phyloP scores from a whole-genome alignment of 768 basidiomycete species.

The Boletellus emodensis region DNA sequence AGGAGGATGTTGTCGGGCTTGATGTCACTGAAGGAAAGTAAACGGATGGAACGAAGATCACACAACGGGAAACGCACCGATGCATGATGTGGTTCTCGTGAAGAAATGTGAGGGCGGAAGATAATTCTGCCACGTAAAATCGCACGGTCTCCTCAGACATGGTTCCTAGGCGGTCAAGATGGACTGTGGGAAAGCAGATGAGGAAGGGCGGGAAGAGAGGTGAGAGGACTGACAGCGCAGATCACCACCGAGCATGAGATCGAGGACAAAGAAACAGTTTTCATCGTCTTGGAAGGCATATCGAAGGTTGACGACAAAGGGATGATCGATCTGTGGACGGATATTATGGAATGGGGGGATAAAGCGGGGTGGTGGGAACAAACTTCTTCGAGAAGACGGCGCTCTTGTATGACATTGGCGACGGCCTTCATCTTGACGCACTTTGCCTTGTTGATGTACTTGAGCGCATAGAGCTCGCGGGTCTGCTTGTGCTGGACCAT shows the following conservation, averaged over 20 bases:
- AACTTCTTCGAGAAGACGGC: conserved; percentile 93
- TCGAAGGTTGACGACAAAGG: conserved; percentile 90
- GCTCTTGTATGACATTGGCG: conserved; percentile 94
- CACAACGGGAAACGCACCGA: conserved; percentile 51
- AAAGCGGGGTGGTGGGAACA: conserved; percentile 7
- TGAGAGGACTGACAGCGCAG: conserved; percentile 65
- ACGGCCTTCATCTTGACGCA: conserved; percentile 99
- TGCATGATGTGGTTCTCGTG: conserved; percentile 96
- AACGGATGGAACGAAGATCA: neutral
- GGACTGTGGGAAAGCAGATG: conserved; percentile 49
- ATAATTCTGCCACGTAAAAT: conserved; percentile 87
- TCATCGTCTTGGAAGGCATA: conserved; percentile 99
- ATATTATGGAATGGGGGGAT: neutral
- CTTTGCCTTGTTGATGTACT: conserved; percentile 98
- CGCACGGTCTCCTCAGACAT: conserved; percentile 75
- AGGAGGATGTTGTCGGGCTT: conserved; percentile 98
- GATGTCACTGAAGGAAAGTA: conserved; percentile 59
- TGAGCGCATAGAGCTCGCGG: conserved; percentile 94
- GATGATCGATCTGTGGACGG: conserved; percentile 78
- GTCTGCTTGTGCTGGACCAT: conserved; percentile 99
- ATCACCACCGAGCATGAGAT: conserved; percentile 96
- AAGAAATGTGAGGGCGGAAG: conserved; percentile 83
- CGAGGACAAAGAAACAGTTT: conserved; percentile 97
- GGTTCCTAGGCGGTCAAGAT: conserved; percentile 76
- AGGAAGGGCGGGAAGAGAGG: neutral